phyloP scores from a whole-genome alignment of 192 early-diverging fungal genomes.

The Coemansia sp. region DNA sequence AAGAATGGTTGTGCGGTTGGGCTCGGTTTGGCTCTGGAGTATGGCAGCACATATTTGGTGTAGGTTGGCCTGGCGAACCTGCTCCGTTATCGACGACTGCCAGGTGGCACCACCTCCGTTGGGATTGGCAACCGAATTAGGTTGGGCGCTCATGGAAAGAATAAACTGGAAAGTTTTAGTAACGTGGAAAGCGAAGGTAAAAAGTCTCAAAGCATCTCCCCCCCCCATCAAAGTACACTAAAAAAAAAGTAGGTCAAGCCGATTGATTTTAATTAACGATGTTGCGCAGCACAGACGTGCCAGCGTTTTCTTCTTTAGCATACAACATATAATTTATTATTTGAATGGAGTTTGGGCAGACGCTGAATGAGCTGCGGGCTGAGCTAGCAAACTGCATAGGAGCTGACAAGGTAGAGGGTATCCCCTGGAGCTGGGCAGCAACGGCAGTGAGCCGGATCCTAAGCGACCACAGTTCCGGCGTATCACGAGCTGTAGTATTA shows the following conservation, averaged over 20 bases:
- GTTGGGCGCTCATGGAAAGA: conserved; percentile 32
- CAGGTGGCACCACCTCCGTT: conserved; percentile 24
- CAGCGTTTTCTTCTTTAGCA: too few relatives aligned
- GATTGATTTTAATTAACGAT: too few relatives aligned
- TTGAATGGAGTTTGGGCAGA: conserved; percentile 37
- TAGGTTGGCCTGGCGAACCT: conserved; percentile 26
- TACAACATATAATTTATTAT: conserved; percentile 4
- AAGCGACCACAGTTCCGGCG: conserved; percentile 32
- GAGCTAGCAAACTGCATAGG: conserved; percentile 26
- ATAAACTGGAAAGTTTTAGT: neutral
- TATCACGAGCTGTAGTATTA: conserved; percentile 42
- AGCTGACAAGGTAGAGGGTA: conserved; percentile 12
- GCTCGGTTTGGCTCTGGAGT: conserved; percentile 24
- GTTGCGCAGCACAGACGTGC: conserved; percentile 7
- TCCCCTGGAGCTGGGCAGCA: conserved; percentile 48
- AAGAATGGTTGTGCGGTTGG: conserved; percentile 3
- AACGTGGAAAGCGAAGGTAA: neutral
- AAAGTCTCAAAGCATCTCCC: neutral
- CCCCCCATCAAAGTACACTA: too few relatives aligned
- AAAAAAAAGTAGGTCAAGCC: too few relatives aligned
- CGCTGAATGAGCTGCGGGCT: conserved; percentile 17
- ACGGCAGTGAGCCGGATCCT: conserved; percentile 10
- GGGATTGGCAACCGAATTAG: conserved; percentile 15
- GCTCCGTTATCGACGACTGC: conserved; percentile 26
- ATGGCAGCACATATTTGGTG: conserved; percentile 5